A percentile compares a stretch with the other conserved stretches of the same genome.
These are phyloP conservation scores for Aspergillus ellipticus DNA, from an alignment of 495 filamentous ascomycete genomes.

Conservation along the genomic window DNA sequence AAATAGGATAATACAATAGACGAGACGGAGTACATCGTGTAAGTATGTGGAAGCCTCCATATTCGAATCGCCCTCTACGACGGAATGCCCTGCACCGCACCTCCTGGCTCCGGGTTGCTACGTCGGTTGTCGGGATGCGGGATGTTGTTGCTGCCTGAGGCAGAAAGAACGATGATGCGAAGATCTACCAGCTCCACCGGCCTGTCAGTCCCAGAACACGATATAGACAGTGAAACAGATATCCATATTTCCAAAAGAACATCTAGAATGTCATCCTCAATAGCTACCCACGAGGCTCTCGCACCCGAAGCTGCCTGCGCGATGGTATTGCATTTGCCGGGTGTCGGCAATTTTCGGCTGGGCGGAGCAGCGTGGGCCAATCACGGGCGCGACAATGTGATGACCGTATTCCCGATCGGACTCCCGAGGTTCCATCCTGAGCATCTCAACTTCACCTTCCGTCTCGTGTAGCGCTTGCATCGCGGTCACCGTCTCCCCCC, in stretches of 20 bases:
- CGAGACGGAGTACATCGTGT: neutral
- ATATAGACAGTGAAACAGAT: neutral
- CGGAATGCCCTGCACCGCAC: no score
- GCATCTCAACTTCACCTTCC: constrained; percentile 34
- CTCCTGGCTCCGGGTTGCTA: no score
- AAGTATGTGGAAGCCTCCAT: neutral
- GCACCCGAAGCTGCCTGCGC: neutral
- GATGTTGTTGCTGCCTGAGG: neutral
- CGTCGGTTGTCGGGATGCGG: neutral
- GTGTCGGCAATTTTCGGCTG: constrained; percentile 46
- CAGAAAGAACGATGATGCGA: neutral
- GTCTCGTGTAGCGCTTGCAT: constrained; percentile 19
- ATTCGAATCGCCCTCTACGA: no score
- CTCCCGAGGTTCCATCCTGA: constrained; percentile 39
- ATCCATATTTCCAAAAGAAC: neutral
- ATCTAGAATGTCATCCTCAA: neutral
- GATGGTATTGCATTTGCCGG: constrained; percentile 18
- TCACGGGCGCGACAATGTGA: constrained; percentile 37
- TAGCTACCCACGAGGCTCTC: neutral
- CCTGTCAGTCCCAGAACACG: no score
- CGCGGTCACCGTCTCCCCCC: constrained; percentile 4
- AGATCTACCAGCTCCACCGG: no score
- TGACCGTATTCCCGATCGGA: constrained; percentile 43
- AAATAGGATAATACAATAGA: neutral
- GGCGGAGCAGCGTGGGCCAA: constrained; percentile 38